These are phyloP conservation scores for Arabidopsis lyrata DNA, from an alignment of 441 rosid genomes.

Conservation along the genomic window DNA sequence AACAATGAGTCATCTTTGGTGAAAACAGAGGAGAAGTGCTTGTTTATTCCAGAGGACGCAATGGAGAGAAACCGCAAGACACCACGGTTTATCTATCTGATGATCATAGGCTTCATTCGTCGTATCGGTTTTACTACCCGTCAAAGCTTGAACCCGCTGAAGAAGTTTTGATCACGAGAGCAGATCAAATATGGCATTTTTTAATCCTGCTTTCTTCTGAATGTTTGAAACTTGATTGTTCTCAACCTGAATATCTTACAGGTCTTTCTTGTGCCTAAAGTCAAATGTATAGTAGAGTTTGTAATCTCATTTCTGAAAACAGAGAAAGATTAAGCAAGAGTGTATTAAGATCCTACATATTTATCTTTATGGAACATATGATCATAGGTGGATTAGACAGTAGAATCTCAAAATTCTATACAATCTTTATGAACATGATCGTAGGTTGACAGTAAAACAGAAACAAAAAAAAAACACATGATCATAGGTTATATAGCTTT, in stretches of 20 bases:
- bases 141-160: slow-evolving; percentile 4
- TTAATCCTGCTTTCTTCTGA: slow-evolving; percentile 15
- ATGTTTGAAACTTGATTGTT: slow-evolving; percentile 12
- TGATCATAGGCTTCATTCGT: slow-evolving; percentile 26
- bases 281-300: not conserved
- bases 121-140: slow-evolving; percentile 2
- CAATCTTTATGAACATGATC: not conserved
- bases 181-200: not conserved
- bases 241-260: slow-evolving; percentile 16
- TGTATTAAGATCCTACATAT: not conserved
- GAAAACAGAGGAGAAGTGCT: slow-evolving; percentile 24
- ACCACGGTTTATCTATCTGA: slow-evolving; percentile 10
- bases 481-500: not conserved
- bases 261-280: slow-evolving; percentile 12
- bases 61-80: slow-evolving; percentile 6
- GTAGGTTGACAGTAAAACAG: not conserved
- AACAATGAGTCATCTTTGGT: not conserved
- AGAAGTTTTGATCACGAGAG: slow-evolving; percentile 5
- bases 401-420: not conserved
- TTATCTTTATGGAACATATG: not conserved
- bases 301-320: slow-evolving; percentile 3
- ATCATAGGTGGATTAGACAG: not conserved
- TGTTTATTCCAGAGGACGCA: slow-evolving; percentile 25
- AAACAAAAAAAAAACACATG: not conserved
- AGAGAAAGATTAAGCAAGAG: not conserved